Percentiles rank a stretch among this genome's conserved stretches.
Conservation (phyloP, 345 rosid species). For the Brassica rapa region DNA sequence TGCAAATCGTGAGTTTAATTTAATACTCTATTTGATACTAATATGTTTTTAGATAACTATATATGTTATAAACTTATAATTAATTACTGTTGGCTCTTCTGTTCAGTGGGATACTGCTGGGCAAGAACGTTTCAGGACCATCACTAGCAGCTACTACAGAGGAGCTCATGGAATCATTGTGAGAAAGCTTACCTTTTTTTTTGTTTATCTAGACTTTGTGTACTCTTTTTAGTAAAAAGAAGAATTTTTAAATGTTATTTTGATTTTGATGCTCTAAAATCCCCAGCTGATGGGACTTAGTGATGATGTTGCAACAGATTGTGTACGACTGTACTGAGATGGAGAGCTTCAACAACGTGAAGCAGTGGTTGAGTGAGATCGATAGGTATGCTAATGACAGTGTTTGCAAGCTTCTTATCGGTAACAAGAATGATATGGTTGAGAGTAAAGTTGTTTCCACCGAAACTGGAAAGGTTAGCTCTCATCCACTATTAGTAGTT, state of each 20-base stretch:
- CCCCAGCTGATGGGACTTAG: not conserved
- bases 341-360: conserved; percentile 92
- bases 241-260: not conserved
- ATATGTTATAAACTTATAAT: not conserved
- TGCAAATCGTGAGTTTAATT: conserved; percentile 60
- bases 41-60: not conserved
- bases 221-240: not conserved
- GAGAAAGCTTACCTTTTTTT: conserved; percentile 31
- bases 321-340: conserved; percentile 83
- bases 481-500: not conserved
- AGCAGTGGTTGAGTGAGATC: conserved; percentile 89
- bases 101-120: conserved; percentile 93
- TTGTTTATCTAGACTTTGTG: not conserved
- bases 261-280: not conserved
- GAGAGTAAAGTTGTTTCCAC: conserved; percentile 82
- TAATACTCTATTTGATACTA: not conserved
- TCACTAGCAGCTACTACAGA: conserved; percentile 92
- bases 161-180: conserved; percentile 94
- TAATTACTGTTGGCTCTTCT: conserved; percentile 9
- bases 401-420: conserved; percentile 84
- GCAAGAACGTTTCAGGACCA: conserved; percentile 88
- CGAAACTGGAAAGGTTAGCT: conserved; percentile 71
- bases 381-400: conserved; percentile 89
- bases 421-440: conserved; percentile 82
- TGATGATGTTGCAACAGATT: conserved; percentile 50